Conservation (phyloP, 257 asterid species). For the Verbascum thapsus region DNA sequence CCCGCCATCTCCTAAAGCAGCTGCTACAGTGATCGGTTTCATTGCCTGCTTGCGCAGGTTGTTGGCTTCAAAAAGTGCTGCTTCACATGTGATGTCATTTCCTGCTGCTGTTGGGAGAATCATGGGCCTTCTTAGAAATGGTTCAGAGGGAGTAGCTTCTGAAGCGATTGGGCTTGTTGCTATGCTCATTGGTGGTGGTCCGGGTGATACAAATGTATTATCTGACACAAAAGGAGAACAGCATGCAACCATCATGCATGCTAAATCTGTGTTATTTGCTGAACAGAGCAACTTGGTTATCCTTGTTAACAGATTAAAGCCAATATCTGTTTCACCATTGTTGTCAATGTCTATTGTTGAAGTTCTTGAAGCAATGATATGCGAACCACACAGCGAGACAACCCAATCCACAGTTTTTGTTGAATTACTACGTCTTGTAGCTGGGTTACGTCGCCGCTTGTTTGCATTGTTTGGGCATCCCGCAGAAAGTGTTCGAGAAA, state of each 20-base stretch:
- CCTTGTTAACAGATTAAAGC: constrained; percentile 89
- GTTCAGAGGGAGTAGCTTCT: constrained; percentile 95
- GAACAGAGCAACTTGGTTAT: constrained; percentile 73
- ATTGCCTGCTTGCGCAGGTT: constrained; percentile 89
- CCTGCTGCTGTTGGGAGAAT: constrained; percentile 98
- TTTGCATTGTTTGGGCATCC: constrained; percentile 98
- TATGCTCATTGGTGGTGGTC: constrained; percentile 96
- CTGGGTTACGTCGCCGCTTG: constrained; percentile 95
- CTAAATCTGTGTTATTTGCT: constrained; percentile 85
- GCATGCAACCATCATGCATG: constrained; percentile 92
- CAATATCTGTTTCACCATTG: constrained; percentile 88
- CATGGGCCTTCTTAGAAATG: constrained; percentile 96
- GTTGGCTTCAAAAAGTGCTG: constrained; percentile 91
- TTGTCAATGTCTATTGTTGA: constrained; percentile 93
- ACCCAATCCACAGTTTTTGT: constrained; percentile 94
- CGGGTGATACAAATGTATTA: constrained; percentile 71
- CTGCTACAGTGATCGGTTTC: constrained; percentile 96
- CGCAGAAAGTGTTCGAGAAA: constrained; percentile 92
- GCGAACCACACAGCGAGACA: constrained; percentile 95
- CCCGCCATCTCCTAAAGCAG: constrained; percentile 98
- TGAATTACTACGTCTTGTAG: constrained; percentile 89
- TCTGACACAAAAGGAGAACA: constrained; percentile 92
- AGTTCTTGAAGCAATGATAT: constrained; percentile 96
- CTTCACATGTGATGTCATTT: constrained; percentile 96
- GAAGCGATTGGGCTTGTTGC: constrained; percentile 89